A percentile compares a stretch with the other conserved stretches of the same genome.
These are phyloP conservation scores for Apiospora aurea DNA, from an alignment of 2,329 filamentous ascomycete genomes.

Conservation along the genomic window DNA sequence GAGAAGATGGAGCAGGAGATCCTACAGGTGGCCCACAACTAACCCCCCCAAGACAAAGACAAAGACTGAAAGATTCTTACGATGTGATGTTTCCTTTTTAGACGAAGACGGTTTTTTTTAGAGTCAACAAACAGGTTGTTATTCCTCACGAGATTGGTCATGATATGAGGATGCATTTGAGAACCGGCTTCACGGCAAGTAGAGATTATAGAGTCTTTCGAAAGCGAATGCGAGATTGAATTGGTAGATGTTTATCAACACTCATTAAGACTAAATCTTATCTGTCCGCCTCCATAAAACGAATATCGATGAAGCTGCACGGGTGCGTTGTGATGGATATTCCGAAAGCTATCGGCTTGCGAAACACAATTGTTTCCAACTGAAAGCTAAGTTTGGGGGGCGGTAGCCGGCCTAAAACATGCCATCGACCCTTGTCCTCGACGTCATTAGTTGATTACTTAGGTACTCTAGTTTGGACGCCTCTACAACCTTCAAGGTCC, in stretches of 20 bases:
- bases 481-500: slow-evolving; percentile 3
- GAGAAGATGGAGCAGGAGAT: slow-evolving; percentile 41
- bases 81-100: neutral
- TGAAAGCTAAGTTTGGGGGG: neutral
- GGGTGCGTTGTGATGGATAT: neutral
- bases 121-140: neutral
- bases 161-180: neutral
- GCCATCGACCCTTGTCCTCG: slow-evolving; percentile 8
- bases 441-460: slow-evolving; percentile 13
- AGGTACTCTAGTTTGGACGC: neutral
- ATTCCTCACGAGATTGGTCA: neutral
- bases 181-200: slow-evolving; percentile 6
- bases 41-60: neutral
- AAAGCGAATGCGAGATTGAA: neutral
- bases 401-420: neutral
- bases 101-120: neutral
- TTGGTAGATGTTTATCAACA: neutral
- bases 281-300: neutral
- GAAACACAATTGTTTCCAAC: neutral
- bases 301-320: neutral
- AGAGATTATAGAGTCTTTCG: slow-evolving; percentile 1
- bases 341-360: neutral
- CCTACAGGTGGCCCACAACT: slow-evolving; percentile 42
- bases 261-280: neutral
- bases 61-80: neutral